Evolutionary conservation across 2,329 filamentous ascomycete genomes (phyloP), one percentile per base, ranked within the genome.

Genomic region (Pseudogymnoascus sp.): DNA sequence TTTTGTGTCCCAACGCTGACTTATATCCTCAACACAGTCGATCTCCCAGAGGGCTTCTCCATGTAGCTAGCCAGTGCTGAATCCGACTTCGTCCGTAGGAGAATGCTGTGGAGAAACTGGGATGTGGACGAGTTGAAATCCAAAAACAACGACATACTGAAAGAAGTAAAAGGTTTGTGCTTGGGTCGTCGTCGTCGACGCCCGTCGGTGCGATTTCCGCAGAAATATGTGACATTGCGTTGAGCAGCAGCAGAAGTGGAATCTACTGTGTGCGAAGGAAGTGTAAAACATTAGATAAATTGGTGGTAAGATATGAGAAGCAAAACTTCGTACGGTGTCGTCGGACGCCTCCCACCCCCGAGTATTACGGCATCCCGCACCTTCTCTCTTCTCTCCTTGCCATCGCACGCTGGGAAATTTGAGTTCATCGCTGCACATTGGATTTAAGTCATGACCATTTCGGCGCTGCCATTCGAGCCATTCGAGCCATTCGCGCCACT

Each of bases 51-150:
- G 12, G 8, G 29, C 7, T 66, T 66, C 37, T 36, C 36, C 7
- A 70, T 79, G 1, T 79, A 77, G 77, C 65, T 76, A 2, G 71
- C 74, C 1, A 73, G 71, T 10, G 63, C 71, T 1, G 75, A 79
- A 67, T 75, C 74, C 1, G 68, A 69, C 0, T 79, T 78, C 60
- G 64, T 78, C 29, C 73, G 74, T 60, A 75, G 75, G 2, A 69
- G 73, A n/a, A 73, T 69, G 62, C 67, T 76, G 6, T 76, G 73
- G 72, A 71, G 71, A 2, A 72, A 74, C 34, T 78, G 76, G 75
- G 76, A 79, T 70, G 75, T 78, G 3, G 71, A 77, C n/a, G 76
- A 79, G 65, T 65, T 77, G 62, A 12, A 66, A 62, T 21, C n/a
- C 14, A 63, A 47, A 42, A 57, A 36, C 4, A 23, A 65, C 10